Evolutionary conservation across 768 basidiomycete genomes (phyloP), one percentile per base, ranked within the genome.

Genomic region (Crassisporium funariophilum): DNA sequence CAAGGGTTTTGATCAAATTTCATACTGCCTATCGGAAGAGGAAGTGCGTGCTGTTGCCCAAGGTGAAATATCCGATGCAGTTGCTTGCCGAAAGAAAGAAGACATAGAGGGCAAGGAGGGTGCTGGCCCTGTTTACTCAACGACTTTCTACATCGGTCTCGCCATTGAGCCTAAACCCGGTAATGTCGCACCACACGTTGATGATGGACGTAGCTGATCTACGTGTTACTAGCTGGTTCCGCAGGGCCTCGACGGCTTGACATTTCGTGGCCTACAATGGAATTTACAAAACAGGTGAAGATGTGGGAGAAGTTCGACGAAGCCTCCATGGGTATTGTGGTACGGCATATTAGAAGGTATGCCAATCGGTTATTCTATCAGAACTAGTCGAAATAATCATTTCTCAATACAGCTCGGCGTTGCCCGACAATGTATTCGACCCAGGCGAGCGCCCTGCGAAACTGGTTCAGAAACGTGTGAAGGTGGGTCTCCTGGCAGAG

Each of bases 101-200:
- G 90, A 92, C 46, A 81, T 84, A 25, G 84, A 86, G 64, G 83
- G 77, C 55, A 83, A 84, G 58, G 83, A 88, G 50, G 88, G 86
- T 46, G 79, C 81, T 34, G 82, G 84, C 35, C 76, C 82, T n/a
- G 90, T 98, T 7, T 81, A 88, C 63, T 89, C 93, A n/a, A 94
- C 94, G n/a, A 92, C 90, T 1, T 98, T 97, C 69, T 99, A 95
- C 62, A 93, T 99, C 54, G 97, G 97, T 15, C 79, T 99, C 46
- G 81, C 84, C 35, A 90, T 99, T 52, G 88, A 93, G 65, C 88
- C 91, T 46, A 95, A 87, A 72, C 88, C 84, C 70, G 79, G 95
- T 97, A 71, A 52, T 56, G 38, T 40, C 41, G 21, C 52, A 31
- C 49, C 41, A 37, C 11, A 23, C 35, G 42, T 25, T 10, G 50